Percentiles rank a stretch among this genome's conserved stretches.
Conservation (phyloP, 2,329 filamentous ascomycete genomes). For the Claviceps spartinae region DNA sequence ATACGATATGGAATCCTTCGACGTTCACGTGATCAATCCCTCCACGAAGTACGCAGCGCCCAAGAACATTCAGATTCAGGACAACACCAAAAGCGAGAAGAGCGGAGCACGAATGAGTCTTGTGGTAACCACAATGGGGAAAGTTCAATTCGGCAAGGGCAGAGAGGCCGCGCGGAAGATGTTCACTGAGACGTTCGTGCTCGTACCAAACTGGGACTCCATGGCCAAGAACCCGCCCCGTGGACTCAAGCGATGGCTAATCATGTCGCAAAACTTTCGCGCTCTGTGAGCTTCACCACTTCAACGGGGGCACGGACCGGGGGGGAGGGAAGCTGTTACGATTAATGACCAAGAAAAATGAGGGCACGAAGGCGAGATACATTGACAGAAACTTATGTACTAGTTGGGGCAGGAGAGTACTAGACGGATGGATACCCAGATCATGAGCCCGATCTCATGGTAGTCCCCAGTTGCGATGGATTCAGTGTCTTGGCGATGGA, state of each 20-base stretch:
- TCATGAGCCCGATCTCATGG: neutral
- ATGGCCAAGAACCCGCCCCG: slow-evolving; percentile 38
- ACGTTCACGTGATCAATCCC: slow-evolving; percentile 66
- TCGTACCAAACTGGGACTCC: slow-evolving; percentile 62
- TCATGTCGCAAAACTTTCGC: slow-evolving; percentile 61
- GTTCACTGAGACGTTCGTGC: slow-evolving; percentile 69
- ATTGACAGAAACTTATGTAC: neutral
- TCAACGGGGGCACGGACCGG: neutral
- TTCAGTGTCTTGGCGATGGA: neutral
- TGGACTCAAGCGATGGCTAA: slow-evolving; percentile 45
- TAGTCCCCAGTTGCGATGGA: neutral
- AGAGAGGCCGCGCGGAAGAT: slow-evolving; percentile 49
- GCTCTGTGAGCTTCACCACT: slow-evolving; percentile 24
- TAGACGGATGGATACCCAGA: neutral
- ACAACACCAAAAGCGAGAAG: slow-evolving; percentile 30
- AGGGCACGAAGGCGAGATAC: neutral
- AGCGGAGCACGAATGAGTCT: slow-evolving; percentile 51
- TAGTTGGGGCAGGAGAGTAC: neutral
- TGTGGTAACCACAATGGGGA: slow-evolving; percentile 59
- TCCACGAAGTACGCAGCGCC: slow-evolving; percentile 46
- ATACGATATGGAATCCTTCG: slow-evolving; percentile 64
- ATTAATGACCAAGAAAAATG: slow-evolving; percentile 2
- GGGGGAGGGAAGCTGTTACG: neutral
- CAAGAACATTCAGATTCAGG: slow-evolving; percentile 26
- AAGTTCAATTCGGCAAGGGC: slow-evolving; percentile 52